phyloP scores from a whole-genome alignment of 345 rosid genomes.

The Salix arbutifolia region DNA sequence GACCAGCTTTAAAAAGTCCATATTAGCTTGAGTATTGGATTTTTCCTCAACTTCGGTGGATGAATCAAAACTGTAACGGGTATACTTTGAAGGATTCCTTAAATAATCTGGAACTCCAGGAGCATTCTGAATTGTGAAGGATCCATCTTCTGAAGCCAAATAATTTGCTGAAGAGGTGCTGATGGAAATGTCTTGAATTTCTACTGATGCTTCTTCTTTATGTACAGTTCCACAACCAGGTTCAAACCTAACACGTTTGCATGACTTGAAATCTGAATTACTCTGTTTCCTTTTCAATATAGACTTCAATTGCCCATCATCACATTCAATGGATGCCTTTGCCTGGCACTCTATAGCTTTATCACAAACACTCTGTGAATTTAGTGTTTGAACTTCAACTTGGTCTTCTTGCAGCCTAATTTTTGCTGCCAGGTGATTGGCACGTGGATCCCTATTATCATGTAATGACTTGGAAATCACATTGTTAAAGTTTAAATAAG shows the following conservation, averaged over 20 bases:
- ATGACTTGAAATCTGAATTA: conserved; percentile 35
- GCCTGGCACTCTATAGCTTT: conserved; percentile 2
- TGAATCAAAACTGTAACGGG: conserved; percentile 56
- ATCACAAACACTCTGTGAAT: neutral
- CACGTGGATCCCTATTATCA: conserved; percentile 14
- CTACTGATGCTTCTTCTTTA: conserved; percentile 25
- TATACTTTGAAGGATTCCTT: conserved; percentile 71
- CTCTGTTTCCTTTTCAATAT: conserved; percentile 59
- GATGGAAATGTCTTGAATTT: conserved; percentile 2
- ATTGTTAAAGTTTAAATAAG: conserved; percentile 11
- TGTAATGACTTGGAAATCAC: neutral
- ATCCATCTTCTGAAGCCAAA: conserved; percentile 21
- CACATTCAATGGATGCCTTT: conserved; percentile 4
- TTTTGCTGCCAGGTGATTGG: conserved; percentile 17
- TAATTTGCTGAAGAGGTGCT: conserved; percentile 25
- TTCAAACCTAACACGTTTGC: conserved; percentile 66
- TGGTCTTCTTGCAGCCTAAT: conserved; percentile 24
- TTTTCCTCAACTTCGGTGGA: conserved; percentile 53
- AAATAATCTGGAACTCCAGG: conserved; percentile 62
- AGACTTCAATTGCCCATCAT: conserved; percentile 29
- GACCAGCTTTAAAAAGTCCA: conserved; percentile 51
- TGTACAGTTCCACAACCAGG: conserved; percentile 25
- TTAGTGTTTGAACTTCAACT: conserved; percentile 6
- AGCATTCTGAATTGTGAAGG: conserved; percentile 13
- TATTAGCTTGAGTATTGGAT: conserved; percentile 55